These are phyloP conservation scores for Boechera retrofracta DNA, from an alignment of 345 rosid species.

Conservation along the genomic window DNA sequence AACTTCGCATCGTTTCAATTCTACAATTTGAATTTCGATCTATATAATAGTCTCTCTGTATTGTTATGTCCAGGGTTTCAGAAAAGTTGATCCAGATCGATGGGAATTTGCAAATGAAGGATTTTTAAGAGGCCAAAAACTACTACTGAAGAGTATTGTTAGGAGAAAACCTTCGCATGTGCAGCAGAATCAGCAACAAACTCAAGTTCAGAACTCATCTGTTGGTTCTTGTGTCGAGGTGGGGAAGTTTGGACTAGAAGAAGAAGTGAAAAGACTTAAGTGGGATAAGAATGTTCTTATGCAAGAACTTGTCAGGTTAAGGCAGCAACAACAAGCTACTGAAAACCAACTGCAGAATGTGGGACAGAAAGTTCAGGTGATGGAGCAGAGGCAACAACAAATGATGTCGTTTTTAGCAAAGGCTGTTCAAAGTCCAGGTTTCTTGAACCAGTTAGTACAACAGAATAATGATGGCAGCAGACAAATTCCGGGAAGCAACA, in stretches of 20 bases:
- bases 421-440: conserved; percentile 83
- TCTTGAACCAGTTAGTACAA: conserved; percentile 81
- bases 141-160: conserved; percentile 64
- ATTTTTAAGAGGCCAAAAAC: conserved; percentile 82
- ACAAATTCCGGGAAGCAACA: conserved; percentile 66
- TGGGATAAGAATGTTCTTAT: conserved; percentile 89
- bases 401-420: conserved; percentile 91
- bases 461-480: conserved; percentile 64
- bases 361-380: conserved; percentile 80
- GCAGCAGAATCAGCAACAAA: conserved; percentile 59
- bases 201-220: conserved; percentile 63
- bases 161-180: conserved; percentile 72
- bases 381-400: conserved; percentile 96
- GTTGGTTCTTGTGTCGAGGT: conserved; percentile 83
- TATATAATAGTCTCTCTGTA: conserved; percentile 4
- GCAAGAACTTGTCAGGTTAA: conserved; percentile 91
- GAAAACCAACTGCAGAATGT: conserved; percentile 74
- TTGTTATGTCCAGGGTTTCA: conserved; percentile 65
- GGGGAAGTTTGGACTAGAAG: conserved; percentile 83
- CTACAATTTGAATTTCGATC: conserved; percentile 6
- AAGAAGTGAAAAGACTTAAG: conserved; percentile 86
- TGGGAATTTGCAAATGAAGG: conserved; percentile 95
- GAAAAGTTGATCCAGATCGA: conserved; percentile 85
- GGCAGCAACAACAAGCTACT: conserved; percentile 86
- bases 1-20: neutral